Percentiles rank a stretch among this genome's conserved stretches.
Conservation (phyloP, 768 basidiomycete species). For the Suillus americanus region DNA sequence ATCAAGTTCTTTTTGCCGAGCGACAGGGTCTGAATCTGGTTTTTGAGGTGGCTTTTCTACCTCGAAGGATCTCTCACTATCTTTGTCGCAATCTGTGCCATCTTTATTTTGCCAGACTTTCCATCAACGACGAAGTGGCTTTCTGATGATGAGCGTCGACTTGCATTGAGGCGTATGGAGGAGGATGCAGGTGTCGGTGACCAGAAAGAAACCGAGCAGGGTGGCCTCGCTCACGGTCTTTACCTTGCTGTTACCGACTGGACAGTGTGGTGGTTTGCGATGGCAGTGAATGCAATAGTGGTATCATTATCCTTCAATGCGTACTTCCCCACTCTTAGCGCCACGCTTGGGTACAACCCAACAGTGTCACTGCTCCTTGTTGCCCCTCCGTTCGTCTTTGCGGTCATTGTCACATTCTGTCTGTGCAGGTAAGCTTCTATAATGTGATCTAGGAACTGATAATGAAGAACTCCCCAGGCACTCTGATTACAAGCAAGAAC, state of each 20-base stretch:
- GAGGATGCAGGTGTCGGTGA: slow-evolving; percentile 68
- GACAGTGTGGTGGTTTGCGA: slow-evolving; percentile 80
- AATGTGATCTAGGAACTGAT: background rate
- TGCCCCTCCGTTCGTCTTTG: slow-evolving; percentile 72
- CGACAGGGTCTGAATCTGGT: slow-evolving; percentile 7
- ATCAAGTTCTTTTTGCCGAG: background rate
- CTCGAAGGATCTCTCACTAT: slow-evolving; percentile 46
- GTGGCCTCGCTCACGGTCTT: slow-evolving; percentile 46
- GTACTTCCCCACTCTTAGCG: slow-evolving; percentile 78
- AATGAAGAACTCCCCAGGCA: slow-evolving; percentile 40
- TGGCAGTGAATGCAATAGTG: slow-evolving; percentile 37
- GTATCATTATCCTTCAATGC: slow-evolving; percentile 73
- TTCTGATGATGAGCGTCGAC: slow-evolving; percentile 35
- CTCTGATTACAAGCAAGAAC: slow-evolving; percentile 69
- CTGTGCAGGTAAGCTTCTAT: slow-evolving; percentile 43
- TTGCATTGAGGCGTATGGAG: slow-evolving; percentile 58
- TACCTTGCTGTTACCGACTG: slow-evolving; percentile 66
- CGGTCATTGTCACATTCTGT: slow-evolving; percentile 53
- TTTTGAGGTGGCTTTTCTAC: slow-evolving; percentile 47
- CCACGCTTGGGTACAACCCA: slow-evolving; percentile 64
- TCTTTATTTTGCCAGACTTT: slow-evolving; percentile 52
- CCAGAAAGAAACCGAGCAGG: slow-evolving; percentile 43
- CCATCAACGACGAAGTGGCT: slow-evolving; percentile 38
- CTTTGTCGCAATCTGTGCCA: slow-evolving; percentile 43
- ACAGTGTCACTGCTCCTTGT: slow-evolving; percentile 71